Percentiles rank a stretch among this genome's conserved stretches.
These are phyloP conservation scores for Chytriomyces confervae DNA, from an alignment of 192 early-diverging fungal genomes.

Conservation along the genomic window DNA sequence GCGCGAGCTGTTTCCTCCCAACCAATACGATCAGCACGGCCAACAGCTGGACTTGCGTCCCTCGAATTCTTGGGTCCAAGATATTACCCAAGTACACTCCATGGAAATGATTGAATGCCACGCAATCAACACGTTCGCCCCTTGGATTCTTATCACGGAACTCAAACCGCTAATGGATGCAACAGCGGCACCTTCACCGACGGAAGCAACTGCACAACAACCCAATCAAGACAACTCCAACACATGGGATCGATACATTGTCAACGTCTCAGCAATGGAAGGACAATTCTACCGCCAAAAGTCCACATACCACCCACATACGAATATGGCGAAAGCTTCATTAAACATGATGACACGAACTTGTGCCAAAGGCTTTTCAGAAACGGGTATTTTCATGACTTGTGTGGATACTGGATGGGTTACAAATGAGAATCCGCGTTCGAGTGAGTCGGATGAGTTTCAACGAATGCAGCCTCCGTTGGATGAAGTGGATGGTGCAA, in stretches of 20 bases:
- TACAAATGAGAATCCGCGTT: constrained; percentile 57
- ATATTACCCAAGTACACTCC: constrained; percentile 48
- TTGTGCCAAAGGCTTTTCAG: constrained; percentile 44
- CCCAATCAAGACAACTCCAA: neutral
- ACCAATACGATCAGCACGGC: constrained; percentile 50
- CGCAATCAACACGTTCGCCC: constrained; percentile 60
- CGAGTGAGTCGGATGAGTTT: constrained; percentile 39
- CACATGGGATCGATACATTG: constrained; percentile 46
- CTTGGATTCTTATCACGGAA: constrained; percentile 55
- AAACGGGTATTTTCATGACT: constrained; percentile 54
- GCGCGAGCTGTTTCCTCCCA: constrained; percentile 39
- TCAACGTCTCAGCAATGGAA: constrained; percentile 60
- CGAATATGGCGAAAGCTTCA: constrained; percentile 54
- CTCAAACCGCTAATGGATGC: constrained; percentile 50
- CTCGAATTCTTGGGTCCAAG: constrained; percentile 54
- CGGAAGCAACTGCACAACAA: neutral
- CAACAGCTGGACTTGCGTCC: constrained; percentile 56
- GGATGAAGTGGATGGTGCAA: constrained; percentile 60
- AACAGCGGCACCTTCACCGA: constrained; percentile 16
- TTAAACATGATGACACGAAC: constrained; percentile 64
- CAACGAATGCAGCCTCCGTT: constrained; percentile 46
- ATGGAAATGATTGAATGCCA: constrained; percentile 63
- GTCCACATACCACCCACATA: constrained; percentile 46
- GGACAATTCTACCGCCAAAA: constrained; percentile 60
- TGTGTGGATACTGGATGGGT: constrained; percentile 63